A percentile compares a stretch with the other conserved stretches of the same genome.
Evolutionary conservation across 352 stramenopile species (phyloP).

Genomic region (Phytophthora brassicae): DNA sequence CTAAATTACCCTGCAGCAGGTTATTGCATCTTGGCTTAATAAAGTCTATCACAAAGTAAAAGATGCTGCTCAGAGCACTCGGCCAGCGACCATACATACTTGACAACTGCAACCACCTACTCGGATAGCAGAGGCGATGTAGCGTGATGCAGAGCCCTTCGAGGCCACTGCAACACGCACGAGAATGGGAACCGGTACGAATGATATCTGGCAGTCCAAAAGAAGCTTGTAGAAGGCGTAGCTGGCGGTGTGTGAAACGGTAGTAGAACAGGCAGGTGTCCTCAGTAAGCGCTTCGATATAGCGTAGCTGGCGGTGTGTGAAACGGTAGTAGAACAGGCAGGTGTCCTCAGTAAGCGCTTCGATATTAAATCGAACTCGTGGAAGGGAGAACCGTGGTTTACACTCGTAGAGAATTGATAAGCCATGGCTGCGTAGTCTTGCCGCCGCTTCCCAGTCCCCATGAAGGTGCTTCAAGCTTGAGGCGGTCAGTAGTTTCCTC

Average conservation of each 20-base stretch:
- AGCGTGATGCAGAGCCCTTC: slow-evolving; percentile 5
- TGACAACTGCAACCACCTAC: slow-evolving; percentile 6
- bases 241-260: slow-evolving; percentile 4
- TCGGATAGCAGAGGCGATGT: slow-evolving; percentile 4
- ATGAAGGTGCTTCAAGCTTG: neutral
- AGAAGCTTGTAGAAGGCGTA: slow-evolving; percentile 3
- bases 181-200: slow-evolving; percentile 2
- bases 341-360: neutral
- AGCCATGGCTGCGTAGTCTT: neutral
- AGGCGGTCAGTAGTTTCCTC: neutral
- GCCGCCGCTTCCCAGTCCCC: neutral
- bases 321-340: slow-evolving; percentile 10
- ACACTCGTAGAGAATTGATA: slow-evolving; percentile 1
- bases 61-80: slow-evolving; percentile 6
- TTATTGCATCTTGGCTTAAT: neutral
- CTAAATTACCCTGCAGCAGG: neutral
- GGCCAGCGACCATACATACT: slow-evolving; percentile 9
- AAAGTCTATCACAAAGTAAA: slow-evolving; percentile 13
- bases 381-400: neutral
- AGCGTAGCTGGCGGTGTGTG: slow-evolving; percentile 7
- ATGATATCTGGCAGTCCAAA: slow-evolving; percentile 13
- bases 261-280: slow-evolving; percentile 6
- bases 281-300: slow-evolving; percentile 3
- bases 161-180: slow-evolving; percentile 1
- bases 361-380: slow-evolving; percentile 8